Conservation (phyloP, 495 filamentous ascomycete genomes). For the Hypomontagnella submonticulosa region DNA sequence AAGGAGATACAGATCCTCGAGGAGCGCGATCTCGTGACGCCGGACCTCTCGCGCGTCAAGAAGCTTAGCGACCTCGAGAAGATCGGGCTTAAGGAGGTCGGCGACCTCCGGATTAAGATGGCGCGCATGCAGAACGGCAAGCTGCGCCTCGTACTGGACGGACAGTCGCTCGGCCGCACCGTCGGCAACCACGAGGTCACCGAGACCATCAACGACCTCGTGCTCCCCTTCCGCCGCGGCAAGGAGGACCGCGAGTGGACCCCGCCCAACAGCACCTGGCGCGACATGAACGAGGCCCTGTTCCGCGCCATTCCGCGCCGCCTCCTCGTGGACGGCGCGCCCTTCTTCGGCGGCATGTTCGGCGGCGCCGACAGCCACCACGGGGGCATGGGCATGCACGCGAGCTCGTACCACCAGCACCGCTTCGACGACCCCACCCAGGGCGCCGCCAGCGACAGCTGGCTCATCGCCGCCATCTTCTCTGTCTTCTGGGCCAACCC, state of each 20-base stretch:
- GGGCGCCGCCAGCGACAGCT: slow-evolving; percentile 49
- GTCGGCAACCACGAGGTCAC: slow-evolving; percentile 48
- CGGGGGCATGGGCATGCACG: slow-evolving; percentile 20
- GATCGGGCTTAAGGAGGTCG: slow-evolving; percentile 48
- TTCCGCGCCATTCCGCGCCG: slow-evolving; percentile 37
- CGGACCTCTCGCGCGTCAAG: slow-evolving; percentile 47
- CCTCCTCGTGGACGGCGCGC: slow-evolving; percentile 24
- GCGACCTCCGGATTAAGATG: slow-evolving; percentile 46
- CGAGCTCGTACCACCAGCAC: slow-evolving; percentile 38
- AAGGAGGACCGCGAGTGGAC: slow-evolving; percentile 40
- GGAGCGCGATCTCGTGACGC: slow-evolving; percentile 52
- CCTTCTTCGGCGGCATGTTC: slow-evolving; percentile 20
- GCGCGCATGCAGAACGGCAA: slow-evolving; percentile 52
- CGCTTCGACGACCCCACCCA: slow-evolving; percentile 52
- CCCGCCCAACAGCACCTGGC: slow-evolving; percentile 48
- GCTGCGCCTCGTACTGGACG: slow-evolving; percentile 48
- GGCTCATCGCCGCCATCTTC: slow-evolving; percentile 53
- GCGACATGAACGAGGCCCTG: slow-evolving; percentile 42
- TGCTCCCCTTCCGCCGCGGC: slow-evolving; percentile 46
- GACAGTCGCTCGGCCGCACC: slow-evolving; percentile 39
- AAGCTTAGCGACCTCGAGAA: slow-evolving; percentile 48
- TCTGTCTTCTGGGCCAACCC: slow-evolving; percentile 53
- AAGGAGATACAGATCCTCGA: slow-evolving; percentile 51
- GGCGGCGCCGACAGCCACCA: slow-evolving; percentile 29
- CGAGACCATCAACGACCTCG: slow-evolving; percentile 48